Conservation (phyloP, 75 land plant genomes). For the Pinus taeda region DNA sequence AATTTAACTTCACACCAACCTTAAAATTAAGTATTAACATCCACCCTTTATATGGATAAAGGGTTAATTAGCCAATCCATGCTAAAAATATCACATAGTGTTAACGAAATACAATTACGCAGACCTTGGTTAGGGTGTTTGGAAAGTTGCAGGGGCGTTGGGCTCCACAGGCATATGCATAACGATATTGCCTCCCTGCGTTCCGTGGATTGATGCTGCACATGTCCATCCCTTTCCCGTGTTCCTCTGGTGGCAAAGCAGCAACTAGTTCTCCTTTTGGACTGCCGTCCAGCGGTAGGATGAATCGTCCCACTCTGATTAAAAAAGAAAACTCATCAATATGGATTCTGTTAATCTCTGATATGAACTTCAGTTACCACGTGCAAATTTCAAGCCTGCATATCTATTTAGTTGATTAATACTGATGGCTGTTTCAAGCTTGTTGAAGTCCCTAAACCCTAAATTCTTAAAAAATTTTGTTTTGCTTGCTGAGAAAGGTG, state of each 20-base stretch:
- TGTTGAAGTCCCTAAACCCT: neutral
- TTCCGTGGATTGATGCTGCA: conserved; percentile 68
- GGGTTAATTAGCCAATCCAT: neutral
- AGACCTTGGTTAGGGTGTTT: conserved; percentile 75
- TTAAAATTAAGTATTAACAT: too few species aligned
- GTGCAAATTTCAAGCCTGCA: too few species aligned
- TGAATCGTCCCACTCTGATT: conserved; percentile 68
- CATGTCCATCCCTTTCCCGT: conserved; percentile 82
- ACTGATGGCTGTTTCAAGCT: neutral
- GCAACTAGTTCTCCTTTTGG: conserved; percentile 46
- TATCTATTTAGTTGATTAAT: neutral
- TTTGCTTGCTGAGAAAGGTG: neutral
- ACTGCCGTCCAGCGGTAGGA: conserved; percentile 71
- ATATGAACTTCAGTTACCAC: neutral
- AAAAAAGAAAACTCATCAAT: neutral
- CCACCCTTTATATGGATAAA: neutral
- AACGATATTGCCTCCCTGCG: conserved; percentile 55
- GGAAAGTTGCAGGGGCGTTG: conserved; percentile 75
- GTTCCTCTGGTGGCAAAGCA: conserved; percentile 61
- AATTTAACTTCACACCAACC: too few species aligned
- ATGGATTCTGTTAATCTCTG: neutral
- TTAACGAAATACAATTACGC: neutral
- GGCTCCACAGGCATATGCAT: conserved; percentile 88
- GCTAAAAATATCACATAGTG: neutral
- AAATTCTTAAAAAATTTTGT: neutral